Base-by-base conservation (phyloP, 306 rosid genomes). In the Delonix regia region DNA sequence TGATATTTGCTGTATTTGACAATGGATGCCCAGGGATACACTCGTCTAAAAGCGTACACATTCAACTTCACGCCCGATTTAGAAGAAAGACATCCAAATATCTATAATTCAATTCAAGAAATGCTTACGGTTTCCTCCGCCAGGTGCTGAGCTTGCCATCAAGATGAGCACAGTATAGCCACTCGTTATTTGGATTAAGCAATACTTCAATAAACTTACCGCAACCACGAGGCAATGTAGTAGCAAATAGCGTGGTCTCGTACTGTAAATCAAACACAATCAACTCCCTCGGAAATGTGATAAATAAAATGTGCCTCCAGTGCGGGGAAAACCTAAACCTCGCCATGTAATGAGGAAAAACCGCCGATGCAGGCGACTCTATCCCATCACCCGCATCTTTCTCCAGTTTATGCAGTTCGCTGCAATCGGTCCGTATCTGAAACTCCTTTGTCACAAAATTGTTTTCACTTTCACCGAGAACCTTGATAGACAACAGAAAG, bases 81-180 rank as follows among this genome's bases (percentile, higher is more conserved):
- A 73, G 28, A 33, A 51, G 19, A 25, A 44, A 34, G 18, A 24
- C 34, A 59, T 27, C 60, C 27, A 5, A 28, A 30, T 3, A 62
- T 62, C 6, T 49, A 66, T 7, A 57, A 21, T 36, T 24, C 4
- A 51, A 60, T 28, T 41, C 42, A 69, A 56, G 16, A 62, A 87
- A 51, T 5, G 70, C 98, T 87, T 80, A 96, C 99, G 77, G 93
- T 86, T 96, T 96, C 47, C 98, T 90, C 65, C 85, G 88, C 99
- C 99, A 96, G 60, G 90, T 88, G 77, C 97, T 96, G 82, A 96
- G 96, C 86, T 79, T 96, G 74, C 99, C 99, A 74, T 96, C 99
- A 7, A 88, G 75, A 73, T 96, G 99, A 81, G 89, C 96, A 81
- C 99, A 96, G 73, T 96, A 90, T 41, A 96, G 75, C 84, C 89